These are phyloP conservation scores for Kazachstania sp. DNA, from an alignment of 1,139 yeast genomes.

Conservation along the genomic window DNA sequence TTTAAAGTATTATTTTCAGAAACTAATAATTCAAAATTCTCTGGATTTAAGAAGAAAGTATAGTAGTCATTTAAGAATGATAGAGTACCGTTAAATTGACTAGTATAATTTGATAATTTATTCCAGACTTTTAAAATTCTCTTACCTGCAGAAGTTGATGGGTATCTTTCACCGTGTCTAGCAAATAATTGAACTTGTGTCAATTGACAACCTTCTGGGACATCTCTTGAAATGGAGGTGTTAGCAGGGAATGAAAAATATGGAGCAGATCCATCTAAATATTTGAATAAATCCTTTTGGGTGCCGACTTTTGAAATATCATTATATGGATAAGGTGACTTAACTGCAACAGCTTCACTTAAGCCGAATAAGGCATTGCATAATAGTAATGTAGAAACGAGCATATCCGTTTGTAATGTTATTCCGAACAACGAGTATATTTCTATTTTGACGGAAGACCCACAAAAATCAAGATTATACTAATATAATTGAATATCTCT, in stretches of 20 bases:
- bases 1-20: too few species aligned
- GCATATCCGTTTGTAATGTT: too few species aligned
- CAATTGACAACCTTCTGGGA: slow-evolving; percentile 38
- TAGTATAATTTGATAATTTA: slow-evolving; percentile 25
- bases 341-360: slow-evolving; percentile 1
- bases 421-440: too few species aligned
- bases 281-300: slow-evolving; percentile 14
- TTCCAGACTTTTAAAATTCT: slow-evolving; percentile 11
- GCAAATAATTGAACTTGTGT: slow-evolving; percentile 56
- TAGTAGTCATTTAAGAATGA: slow-evolving; percentile 29
- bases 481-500: too few species aligned
- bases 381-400: too few species aligned
- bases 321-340: neutral
- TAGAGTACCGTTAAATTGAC: slow-evolving; percentile 30
- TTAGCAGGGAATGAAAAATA: slow-evolving; percentile 14
- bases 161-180: slow-evolving; percentile 72
- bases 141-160: slow-evolving; percentile 33
- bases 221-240: slow-evolving; percentile 11
- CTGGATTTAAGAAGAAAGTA: slow-evolving; percentile 20
- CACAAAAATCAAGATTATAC: too few species aligned
- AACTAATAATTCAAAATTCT: too few species aligned
- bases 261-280: slow-evolving; percentile 18
- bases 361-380: too few species aligned
- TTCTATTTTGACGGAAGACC: too few species aligned
- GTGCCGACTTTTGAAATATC: slow-evolving; percentile 11